phyloP scores from a whole-genome alignment of 495 filamentous ascomycete genomes.

The Aspergillus egyptiacus region DNA sequence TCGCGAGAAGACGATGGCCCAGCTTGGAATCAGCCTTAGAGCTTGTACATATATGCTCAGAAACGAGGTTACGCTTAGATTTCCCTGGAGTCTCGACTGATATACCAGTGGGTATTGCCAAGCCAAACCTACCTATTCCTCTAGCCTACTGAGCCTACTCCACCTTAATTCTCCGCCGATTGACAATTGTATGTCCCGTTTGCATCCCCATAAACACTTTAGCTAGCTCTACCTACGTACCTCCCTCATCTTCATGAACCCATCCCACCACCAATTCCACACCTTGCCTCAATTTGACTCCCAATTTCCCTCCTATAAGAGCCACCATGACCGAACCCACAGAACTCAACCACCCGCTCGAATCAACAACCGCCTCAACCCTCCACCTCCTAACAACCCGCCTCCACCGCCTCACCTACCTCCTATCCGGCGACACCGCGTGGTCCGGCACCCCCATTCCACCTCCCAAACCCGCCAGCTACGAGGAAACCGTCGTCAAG shows the following conservation, averaged over 20 bases:
- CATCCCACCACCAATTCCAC: neutral
- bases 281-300: slow-evolving; percentile 21
- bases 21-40: slow-evolving; percentile 8
- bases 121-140: neutral
- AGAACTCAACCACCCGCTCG: slow-evolving; percentile 16
- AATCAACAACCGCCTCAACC: slow-evolving; percentile 36
- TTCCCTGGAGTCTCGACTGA: neutral
- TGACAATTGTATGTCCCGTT: neutral
- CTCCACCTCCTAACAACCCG: slow-evolving; percentile 74
- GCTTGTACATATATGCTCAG: neutral
- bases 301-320: slow-evolving; percentile 13
- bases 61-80: neutral
- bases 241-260: too few relatives aligned
- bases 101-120: neutral
- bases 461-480: slow-evolving; percentile 32
- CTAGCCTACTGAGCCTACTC: too few relatives aligned
- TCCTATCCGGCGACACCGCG: slow-evolving; percentile 56
- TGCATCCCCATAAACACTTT: neutral
- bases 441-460: slow-evolving; percentile 38
- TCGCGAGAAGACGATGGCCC: neutral
- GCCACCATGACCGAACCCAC: too few relatives aligned
- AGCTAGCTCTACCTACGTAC: neutral
- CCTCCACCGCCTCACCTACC: slow-evolving; percentile 65
- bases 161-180: neutral
- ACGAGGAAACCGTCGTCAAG: slow-evolving; percentile 41